Base-by-base conservation (phyloP, 805 yeast genomes). In the Teunomyces funiuensis region DNA sequence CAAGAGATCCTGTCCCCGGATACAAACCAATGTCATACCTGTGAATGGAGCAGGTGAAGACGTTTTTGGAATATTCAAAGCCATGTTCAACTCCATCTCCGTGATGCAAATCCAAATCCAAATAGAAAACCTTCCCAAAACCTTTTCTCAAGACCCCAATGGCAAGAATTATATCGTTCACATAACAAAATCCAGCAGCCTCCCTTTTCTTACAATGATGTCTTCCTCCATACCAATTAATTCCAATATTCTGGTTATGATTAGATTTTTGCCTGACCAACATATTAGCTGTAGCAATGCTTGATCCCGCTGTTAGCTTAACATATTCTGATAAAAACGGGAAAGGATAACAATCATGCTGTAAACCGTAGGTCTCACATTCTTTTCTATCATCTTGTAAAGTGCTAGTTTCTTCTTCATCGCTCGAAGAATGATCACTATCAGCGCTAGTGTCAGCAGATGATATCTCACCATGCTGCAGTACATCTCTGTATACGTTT, bases 211-310 rank as follows among this genome's bases (percentile, higher is more conserved):
- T 66, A 4, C 82, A 80, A 58, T 85, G 93, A 54, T 85, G 93
- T 36, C 90, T 60, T 1, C 93, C 95, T 5, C 95, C 95, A 52
- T 79, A 77, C 89, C 89, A 85, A 53, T 83, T 83, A 33, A 85
- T 68, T 2, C 76, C 81, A 1, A 78, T 60, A 7, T 56, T 44
- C 28, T 64, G 66, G 19, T 49, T 5, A 1, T 13, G n/a, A n/a
- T 28, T 17, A 22, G 38, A 28, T 37, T 28, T 39, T 34, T 37
- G 1, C 55, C 38, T 3, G 74, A 49, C 51, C 63, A 66, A 36
- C 11, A 39, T 40, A 5, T 61, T 57, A 0, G 78, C 79, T 7
- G 82, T 66, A 8, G 73, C 54, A 8, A 84, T 46, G 2, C 86
- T 77, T 0, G 88, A 76, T 0, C 87, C 86, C 0, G 84, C 79